Evolutionary conservation across 1,284 basidiomycete species (phyloP).

Genomic region (Puccinia novopanici): DNA sequence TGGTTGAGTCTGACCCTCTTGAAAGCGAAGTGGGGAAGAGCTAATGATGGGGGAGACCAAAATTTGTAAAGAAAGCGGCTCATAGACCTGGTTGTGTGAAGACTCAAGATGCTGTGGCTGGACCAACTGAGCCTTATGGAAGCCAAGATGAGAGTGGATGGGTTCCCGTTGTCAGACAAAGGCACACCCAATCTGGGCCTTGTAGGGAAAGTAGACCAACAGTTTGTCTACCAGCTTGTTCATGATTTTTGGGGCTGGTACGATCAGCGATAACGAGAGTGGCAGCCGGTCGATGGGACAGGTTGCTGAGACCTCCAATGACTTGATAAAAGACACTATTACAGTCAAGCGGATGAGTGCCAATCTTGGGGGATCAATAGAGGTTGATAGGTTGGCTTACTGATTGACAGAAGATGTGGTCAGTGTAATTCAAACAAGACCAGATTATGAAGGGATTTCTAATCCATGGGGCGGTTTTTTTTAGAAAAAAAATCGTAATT

Average conservation of each 20-base stretch:
- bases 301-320: conserved; percentile 47
- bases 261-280: conserved; percentile 28
- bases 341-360: too few species aligned
- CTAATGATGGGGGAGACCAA: background rate
- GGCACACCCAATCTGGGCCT: conserved; percentile 11
- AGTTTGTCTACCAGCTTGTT: conserved; percentile 53
- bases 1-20: background rate
- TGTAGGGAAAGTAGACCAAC: conserved; percentile 49
- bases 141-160: background rate
- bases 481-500: too few species aligned
- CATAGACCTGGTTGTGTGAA: too few species aligned
- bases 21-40: background rate
- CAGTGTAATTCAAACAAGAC: conserved; percentile 46
- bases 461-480: too few species aligned
- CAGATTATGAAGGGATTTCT: conserved; percentile 39
- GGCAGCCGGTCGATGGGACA: conserved; percentile 53
- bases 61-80: background rate
- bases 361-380: background rate
- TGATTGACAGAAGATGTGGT: conserved; percentile 39
- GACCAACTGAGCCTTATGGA: background rate
- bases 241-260: conserved; percentile 51
- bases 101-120: background rate
- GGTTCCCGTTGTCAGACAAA: conserved; percentile 38
- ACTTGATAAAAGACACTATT: conserved; percentile 50
- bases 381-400: background rate